Evolutionary conservation across 169 alveolate genomes (phyloP).

Genomic region (Plasmodium billcollinsi): DNA sequence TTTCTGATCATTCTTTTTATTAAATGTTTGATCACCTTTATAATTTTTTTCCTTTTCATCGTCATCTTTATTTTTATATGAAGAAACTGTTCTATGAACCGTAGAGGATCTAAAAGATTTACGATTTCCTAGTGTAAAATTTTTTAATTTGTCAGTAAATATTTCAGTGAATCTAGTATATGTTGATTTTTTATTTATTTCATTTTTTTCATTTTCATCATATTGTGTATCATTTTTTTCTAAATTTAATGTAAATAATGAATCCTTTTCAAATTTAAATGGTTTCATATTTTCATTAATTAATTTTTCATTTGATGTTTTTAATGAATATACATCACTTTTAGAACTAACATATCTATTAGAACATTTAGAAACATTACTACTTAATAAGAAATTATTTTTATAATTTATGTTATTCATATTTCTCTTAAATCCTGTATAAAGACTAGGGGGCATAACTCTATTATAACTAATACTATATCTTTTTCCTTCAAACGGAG

Average conservation of each 20-base stretch:
- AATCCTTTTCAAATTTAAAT: conserved; percentile 23
- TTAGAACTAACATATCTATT: conserved; percentile 20
- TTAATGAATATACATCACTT: conserved; percentile 9
- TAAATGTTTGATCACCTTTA: no score
- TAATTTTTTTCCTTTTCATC: conserved; percentile 15
- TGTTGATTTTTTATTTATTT: conserved; percentile 10
- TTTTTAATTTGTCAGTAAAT: conserved; percentile 13
- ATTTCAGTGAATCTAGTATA: conserved; percentile 63
- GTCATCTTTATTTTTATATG: not conserved
- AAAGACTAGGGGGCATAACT: conserved; percentile 3
- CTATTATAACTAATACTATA: conserved; percentile 26
- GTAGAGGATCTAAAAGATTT: conserved; percentile 23
- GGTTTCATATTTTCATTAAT: not conserved
- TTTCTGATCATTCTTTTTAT: no score
- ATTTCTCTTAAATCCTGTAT: conserved; percentile 46
- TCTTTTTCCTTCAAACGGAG: conserved; percentile 25
- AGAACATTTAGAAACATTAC: not conserved
- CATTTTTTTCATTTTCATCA: not conserved
- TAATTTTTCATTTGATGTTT: not conserved
- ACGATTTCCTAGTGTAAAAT: conserved; percentile 28
- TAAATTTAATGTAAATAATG: not conserved
- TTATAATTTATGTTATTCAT: not conserved
- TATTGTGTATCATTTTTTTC: not conserved
- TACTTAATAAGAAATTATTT: conserved; percentile 6
- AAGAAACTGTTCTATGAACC: conserved; percentile 5